Conservation (phyloP, 805 yeast species). For the Candida incommunis region DNA sequence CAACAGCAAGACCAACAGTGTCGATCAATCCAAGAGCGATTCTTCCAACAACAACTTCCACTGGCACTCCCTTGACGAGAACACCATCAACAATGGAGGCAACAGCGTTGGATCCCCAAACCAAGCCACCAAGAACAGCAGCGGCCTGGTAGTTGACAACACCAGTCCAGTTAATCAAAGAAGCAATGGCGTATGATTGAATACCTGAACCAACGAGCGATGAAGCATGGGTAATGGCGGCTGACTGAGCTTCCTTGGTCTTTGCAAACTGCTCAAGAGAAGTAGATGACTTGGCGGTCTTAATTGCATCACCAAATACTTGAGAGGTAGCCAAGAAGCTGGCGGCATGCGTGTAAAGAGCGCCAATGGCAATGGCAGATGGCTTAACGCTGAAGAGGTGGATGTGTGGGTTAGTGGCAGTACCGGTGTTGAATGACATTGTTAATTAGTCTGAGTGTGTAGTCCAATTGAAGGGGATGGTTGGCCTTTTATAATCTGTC, state of each 20-base stretch:
- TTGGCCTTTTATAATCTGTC: no score
- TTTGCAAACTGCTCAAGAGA: constrained; percentile 21
- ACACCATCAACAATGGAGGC: constrained; percentile 22
- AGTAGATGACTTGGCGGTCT: constrained; percentile 20
- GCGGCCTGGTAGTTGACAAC: constrained; percentile 26
- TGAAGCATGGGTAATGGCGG: constrained; percentile 20
- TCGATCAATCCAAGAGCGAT: constrained; percentile 22
- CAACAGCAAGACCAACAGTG: constrained; percentile 27
- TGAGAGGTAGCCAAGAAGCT: constrained; percentile 23
- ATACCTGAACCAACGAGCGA: constrained; percentile 22
- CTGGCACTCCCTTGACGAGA: constrained; percentile 22
- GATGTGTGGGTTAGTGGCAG: constrained; percentile 10
- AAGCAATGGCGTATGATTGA: constrained; percentile 28
- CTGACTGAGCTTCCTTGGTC: constrained; percentile 24
- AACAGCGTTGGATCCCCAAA: constrained; percentile 23
- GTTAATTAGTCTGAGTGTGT: constrained; percentile 1
- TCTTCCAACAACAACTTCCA: constrained; percentile 21
- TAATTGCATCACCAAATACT: constrained; percentile 25
- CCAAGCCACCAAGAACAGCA: constrained; percentile 23
- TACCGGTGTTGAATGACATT: constrained; percentile 14
- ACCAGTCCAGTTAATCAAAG: constrained; percentile 25
- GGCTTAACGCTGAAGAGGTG: constrained; percentile 4
- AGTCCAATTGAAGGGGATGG: no score
- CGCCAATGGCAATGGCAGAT: constrained; percentile 25
- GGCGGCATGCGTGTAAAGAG: constrained; percentile 24